Conservation (phyloP, 2,329 filamentous ascomycete species). For the Teratosphaeria pseudoeucalypti region DNA sequence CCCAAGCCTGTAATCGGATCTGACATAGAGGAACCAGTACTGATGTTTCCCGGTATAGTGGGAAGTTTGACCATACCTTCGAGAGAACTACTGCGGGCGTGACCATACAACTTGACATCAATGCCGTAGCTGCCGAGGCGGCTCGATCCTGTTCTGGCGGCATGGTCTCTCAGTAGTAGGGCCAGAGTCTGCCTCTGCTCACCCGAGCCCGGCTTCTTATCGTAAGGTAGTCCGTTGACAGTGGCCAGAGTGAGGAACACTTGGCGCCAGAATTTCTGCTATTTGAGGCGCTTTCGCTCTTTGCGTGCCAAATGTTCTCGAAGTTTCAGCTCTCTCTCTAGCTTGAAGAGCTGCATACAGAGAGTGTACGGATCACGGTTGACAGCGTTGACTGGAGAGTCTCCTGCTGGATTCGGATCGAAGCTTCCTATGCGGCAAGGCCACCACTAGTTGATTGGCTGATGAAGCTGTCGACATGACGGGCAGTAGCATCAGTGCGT, state of each 20-base stretch:
- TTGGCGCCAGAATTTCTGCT: too few relatives aligned
- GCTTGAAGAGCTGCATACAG: too few relatives aligned
- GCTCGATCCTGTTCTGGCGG: constrained; percentile 10
- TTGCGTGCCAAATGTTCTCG: too few relatives aligned
- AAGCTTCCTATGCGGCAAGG: too few relatives aligned
- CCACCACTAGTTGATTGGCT: too few relatives aligned
- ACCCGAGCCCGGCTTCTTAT: constrained; percentile 27
- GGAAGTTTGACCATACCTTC: constrained; percentile 11
- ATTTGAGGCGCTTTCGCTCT: too few relatives aligned
- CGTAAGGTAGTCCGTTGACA: constrained; percentile 26
- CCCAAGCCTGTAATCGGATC: constrained; percentile 21
- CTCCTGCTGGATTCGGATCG: too few relatives aligned
- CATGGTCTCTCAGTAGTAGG: constrained; percentile 10
- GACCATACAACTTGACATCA: constrained; percentile 14
- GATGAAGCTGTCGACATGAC: too few relatives aligned
- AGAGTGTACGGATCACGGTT: too few relatives aligned
- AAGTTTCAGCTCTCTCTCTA: too few relatives aligned
- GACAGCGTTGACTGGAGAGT: too few relatives aligned
- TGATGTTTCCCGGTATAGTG: constrained; percentile 9
- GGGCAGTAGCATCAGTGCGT: too few relatives aligned
- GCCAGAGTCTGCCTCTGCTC: constrained; percentile 14
- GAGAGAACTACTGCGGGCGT: constrained; percentile 12
- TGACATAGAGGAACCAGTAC: constrained; percentile 1
- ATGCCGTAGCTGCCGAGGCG: constrained; percentile 15
- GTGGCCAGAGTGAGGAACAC: constrained; percentile 10